A percentile compares a stretch with the other conserved stretches of the same genome.
These are phyloP conservation scores for Blastocystis sp. DNA, from an alignment of 352 stramenopile species.

Conservation along the genomic window DNA sequence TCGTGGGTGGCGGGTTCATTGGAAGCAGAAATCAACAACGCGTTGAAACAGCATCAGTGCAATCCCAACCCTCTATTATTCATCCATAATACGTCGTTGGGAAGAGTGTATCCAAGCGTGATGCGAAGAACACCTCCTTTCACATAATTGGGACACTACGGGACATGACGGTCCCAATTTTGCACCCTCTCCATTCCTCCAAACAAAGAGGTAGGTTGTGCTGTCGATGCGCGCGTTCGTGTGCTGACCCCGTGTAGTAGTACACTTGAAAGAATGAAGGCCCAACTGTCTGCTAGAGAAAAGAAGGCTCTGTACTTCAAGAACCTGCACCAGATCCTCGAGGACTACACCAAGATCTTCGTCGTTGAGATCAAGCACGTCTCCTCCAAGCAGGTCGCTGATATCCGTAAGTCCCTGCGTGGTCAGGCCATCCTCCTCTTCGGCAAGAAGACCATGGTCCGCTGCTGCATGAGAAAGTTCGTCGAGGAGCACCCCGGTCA, in stretches of 20 bases:
- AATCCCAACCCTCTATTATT: no score
- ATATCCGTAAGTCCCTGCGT: slow-evolving; percentile 91
- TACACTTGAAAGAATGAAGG: not conserved
- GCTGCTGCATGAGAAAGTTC: slow-evolving; percentile 94
- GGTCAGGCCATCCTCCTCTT: slow-evolving; percentile 93
- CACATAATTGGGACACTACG: not conserved
- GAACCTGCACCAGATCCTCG: slow-evolving; percentile 89
- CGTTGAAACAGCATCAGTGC: no score
- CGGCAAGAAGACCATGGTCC: slow-evolving; percentile 99
- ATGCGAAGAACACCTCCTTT: not conserved
- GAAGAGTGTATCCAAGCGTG: not conserved
- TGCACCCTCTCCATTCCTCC: not conserved
- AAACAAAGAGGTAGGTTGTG: not conserved
- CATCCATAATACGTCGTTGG: not conserved
- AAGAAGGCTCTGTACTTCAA: slow-evolving; percentile 67
- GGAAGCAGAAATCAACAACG: no score
- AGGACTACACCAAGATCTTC: slow-evolving; percentile 95
- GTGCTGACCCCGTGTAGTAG: not conserved
- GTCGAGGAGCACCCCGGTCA: slow-evolving; percentile 92
- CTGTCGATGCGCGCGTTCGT: not conserved
- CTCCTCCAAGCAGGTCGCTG: slow-evolving; percentile 96
- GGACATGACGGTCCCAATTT: not conserved
- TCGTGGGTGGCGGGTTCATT: no score
- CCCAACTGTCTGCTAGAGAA: not conserved
- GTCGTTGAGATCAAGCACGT: slow-evolving; percentile 98